These are phyloP conservation scores for Candida nitratophila DNA, from an alignment of 805 yeast genomes.

Conservation along the genomic window DNA sequence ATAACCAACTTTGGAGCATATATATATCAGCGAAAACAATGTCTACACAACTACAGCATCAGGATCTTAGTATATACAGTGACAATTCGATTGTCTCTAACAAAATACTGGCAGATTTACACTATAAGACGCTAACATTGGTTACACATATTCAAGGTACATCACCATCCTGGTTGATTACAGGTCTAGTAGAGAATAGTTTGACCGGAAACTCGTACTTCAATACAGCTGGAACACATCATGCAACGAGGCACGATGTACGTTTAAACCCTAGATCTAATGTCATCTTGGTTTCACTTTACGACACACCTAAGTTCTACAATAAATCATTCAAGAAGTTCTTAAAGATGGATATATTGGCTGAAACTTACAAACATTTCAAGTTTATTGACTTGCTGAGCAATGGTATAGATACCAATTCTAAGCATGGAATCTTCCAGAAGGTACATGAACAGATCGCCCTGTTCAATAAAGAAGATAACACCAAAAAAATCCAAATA, in stretches of 20 bases:
- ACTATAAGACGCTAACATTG: constrained; percentile 22
- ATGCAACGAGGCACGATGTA: constrained; percentile 6
- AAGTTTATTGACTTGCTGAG: constrained; percentile 33
- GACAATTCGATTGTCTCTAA: constrained; percentile 41
- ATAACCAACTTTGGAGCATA: no score
- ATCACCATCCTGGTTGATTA: constrained; percentile 56
- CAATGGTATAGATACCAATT: constrained; percentile 12
- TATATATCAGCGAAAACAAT: no score
- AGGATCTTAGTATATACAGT: constrained; percentile 47
- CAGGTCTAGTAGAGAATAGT: constrained; percentile 46
- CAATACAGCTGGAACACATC: constrained; percentile 21
- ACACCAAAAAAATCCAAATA: background rate
- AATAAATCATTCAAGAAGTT: constrained; percentile 27
- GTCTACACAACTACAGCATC: constrained; percentile 36
- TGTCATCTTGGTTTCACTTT: constrained; percentile 30
- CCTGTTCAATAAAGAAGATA: background rate
- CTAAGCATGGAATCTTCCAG: background rate
- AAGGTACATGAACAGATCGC: background rate
- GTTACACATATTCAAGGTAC: constrained; percentile 44
- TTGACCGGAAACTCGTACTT: constrained; percentile 38
- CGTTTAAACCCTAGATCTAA: constrained; percentile 19
- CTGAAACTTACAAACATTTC: constrained; percentile 20
- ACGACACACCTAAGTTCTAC: constrained; percentile 14
- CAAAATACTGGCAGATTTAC: constrained; percentile 9
- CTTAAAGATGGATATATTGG: constrained; percentile 34